Conservation (phyloP, 2,329 filamentous ascomycete species). For the Arachnopeziza araneosa region DNA sequence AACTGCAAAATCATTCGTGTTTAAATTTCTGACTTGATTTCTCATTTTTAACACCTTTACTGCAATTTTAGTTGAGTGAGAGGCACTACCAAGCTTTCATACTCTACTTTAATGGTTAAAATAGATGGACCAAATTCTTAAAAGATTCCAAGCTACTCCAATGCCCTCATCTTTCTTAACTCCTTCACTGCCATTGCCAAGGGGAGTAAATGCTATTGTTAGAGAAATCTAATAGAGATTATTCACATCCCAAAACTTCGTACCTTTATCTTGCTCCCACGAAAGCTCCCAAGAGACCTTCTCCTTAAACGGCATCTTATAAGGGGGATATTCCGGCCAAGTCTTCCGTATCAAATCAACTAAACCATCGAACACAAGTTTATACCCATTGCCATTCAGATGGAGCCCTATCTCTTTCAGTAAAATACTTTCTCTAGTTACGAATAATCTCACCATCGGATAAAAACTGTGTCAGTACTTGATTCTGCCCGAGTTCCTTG, state of each 20-base stretch:
- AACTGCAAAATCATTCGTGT: too few relatives aligned
- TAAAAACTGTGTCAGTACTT: slow-evolving; percentile 14
- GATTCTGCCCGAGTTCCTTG: slow-evolving; percentile 12
- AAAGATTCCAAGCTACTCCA: too few relatives aligned
- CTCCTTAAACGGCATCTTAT: slow-evolving; percentile 17
- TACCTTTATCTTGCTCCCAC: slow-evolving; percentile 6
- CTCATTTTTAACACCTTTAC: too few relatives aligned
- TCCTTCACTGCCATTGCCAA: too few relatives aligned
- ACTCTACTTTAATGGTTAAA: too few relatives aligned
- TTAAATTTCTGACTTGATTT: too few relatives aligned
- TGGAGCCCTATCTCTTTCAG: slow-evolving; percentile 18
- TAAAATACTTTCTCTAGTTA: neutral
- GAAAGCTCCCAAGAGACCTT: slow-evolving; percentile 19
- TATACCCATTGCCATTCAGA: slow-evolving; percentile 19
- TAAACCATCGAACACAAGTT: slow-evolving; percentile 20
- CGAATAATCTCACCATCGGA: slow-evolving; percentile 14
- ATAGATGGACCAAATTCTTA: too few relatives aligned
- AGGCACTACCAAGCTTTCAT: too few relatives aligned
- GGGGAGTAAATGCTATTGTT: too few relatives aligned
- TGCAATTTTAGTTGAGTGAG: too few relatives aligned
- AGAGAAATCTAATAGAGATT: neutral
- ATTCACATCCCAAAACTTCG: slow-evolving; percentile 18
- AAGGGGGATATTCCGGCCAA: slow-evolving; percentile 21
- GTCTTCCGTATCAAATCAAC: slow-evolving; percentile 15
- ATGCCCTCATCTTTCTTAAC: too few relatives aligned